A percentile compares a stretch with the other conserved stretches of the same genome.
Conservation (phyloP, 345 rosid species). For the Atalantia buxifolia region DNA sequence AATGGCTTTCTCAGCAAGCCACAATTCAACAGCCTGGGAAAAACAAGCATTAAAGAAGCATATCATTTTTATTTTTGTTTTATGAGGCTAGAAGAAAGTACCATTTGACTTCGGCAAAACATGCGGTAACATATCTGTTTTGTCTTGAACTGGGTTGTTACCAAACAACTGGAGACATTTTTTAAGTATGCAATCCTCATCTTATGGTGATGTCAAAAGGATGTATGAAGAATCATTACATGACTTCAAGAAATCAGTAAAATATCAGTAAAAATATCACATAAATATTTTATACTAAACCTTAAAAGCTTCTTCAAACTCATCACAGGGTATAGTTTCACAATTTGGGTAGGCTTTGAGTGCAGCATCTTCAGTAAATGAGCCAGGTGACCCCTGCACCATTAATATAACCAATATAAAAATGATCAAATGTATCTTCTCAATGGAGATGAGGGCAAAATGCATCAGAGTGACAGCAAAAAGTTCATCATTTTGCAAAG, state of each 20-base stretch:
- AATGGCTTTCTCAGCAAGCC: constrained; percentile 56
- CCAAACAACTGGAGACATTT: not conserved
- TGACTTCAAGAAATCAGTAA: not conserved
- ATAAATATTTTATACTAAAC: constrained; percentile 17
- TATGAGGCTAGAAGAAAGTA: not conserved
- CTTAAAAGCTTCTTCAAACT: constrained; percentile 62
- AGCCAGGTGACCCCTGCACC: constrained; percentile 48
- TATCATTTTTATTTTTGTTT: too few relatives aligned
- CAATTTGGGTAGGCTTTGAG: constrained; percentile 58
- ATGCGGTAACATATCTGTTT: not conserved
- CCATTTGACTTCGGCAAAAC: not conserved
- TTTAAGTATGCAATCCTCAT: not conserved
- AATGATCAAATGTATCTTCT: not conserved
- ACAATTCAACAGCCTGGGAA: constrained; percentile 54
- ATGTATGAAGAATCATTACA: not conserved
- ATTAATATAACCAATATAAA: not conserved
- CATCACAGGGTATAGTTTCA: constrained; percentile 54
- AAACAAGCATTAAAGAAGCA: constrained; percentile 3
- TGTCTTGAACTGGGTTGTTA: not conserved
- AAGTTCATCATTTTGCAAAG: not conserved
- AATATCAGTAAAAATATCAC: not conserved
- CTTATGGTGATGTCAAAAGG: not conserved
- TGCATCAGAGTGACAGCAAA: not conserved
- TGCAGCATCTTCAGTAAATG: constrained; percentile 59
- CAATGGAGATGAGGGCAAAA: not conserved